Evolutionary conservation across 208 protist genomes (phyloP).

Genomic region (Entamoeba dispar): DNA sequence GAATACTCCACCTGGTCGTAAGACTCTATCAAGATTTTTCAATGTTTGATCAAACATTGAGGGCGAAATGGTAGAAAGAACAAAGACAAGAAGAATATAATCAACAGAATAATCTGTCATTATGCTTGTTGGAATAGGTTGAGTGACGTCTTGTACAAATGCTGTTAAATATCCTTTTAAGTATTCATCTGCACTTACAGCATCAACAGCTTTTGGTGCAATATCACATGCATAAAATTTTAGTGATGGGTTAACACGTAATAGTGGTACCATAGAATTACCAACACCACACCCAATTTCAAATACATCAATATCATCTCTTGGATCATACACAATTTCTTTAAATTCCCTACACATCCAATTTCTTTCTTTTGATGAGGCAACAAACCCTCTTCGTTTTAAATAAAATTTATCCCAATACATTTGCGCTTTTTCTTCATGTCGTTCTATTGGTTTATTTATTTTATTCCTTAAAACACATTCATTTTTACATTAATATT

Average conservation of each 20-base stretch:
- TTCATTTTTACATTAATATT: no score
- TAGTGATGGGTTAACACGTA: not conserved
- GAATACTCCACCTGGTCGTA: not conserved
- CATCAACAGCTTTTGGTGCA: not conserved
- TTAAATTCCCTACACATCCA: not conserved
- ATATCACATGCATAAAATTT: slow-evolving; percentile 1
- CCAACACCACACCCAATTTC: slow-evolving; percentile 3
- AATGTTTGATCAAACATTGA: not conserved
- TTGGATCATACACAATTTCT: not conserved
- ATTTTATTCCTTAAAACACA: no score
- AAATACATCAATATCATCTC: not conserved
- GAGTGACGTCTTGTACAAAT: not conserved
- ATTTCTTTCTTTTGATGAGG: not conserved
- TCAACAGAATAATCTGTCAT: not conserved
- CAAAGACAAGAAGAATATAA: not conserved
- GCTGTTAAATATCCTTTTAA: not conserved
- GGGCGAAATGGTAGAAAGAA: not conserved
- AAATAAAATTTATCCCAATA: not conserved
- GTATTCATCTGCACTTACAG: not conserved
- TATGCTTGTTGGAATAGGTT: not conserved
- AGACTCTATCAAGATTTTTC: not conserved
- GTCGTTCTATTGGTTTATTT: not conserved
- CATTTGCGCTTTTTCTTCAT: not conserved
- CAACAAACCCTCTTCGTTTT: not conserved
- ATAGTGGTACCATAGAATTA: not conserved